phyloP scores from a whole-genome alignment of 1,284 basidiomycete species.

The Neotropicomus parvogracilis region DNA sequence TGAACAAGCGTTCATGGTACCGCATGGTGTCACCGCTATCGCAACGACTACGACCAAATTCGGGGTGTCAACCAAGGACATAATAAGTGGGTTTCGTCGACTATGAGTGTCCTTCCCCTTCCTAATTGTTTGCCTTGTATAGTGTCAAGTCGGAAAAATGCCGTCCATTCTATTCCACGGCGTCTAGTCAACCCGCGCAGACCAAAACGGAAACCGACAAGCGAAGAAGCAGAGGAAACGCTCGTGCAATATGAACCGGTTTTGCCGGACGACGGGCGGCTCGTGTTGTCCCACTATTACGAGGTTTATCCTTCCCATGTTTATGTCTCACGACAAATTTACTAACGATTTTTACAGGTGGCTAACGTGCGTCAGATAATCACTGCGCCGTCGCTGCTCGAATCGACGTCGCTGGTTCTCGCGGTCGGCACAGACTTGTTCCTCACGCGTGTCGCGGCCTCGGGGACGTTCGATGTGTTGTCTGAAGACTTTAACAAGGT shows the following conservation, averaged over 20 bases:
- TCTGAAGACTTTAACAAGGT: conserved; percentile 90
- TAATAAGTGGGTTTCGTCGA: conserved; percentile 64
- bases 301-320: conserved; percentile 45
- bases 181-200: conserved; percentile 82
- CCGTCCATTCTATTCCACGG: conserved; percentile 74
- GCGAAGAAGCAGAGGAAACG: conserved; percentile 81
- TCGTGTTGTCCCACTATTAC: conserved; percentile 77
- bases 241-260: conserved; percentile 83
- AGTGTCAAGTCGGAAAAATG: conserved; percentile 78
- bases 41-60: conserved; percentile 79
- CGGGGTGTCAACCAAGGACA: conserved; percentile 84
- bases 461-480: conserved; percentile 91
- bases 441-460: conserved; percentile 78
- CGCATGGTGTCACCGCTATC: conserved; percentile 66
- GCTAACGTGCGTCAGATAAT: conserved; percentile 63
- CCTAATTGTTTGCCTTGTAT: too few species aligned
- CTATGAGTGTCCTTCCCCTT: too few species aligned
- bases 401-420: conserved; percentile 90
- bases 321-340: not conserved
- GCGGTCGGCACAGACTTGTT: conserved; percentile 87
- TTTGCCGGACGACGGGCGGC: conserved; percentile 68
- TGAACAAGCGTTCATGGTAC: conserved; percentile 72
- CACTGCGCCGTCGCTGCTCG: conserved; percentile 81
- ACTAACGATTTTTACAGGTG: conserved; percentile 43
- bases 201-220: conserved; percentile 73